Evolutionary conservation across 2,329 filamentous ascomycete genomes (phyloP).

Genomic region (Fusarium devonianum): DNA sequence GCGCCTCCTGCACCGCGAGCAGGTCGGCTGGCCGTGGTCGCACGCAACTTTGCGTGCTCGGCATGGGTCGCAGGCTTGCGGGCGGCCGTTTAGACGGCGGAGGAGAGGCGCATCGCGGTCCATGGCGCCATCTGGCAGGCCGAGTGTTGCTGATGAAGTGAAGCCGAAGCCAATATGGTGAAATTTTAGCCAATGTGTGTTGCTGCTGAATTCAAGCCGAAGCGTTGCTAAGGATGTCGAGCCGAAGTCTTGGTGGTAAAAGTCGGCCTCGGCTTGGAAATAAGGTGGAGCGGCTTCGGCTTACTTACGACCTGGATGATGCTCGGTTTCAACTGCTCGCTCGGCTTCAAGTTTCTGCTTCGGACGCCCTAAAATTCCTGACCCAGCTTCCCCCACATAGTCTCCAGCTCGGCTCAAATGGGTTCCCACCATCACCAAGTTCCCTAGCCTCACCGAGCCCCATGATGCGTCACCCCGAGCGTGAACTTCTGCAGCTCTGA

Average conservation of each 20-base stretch:
- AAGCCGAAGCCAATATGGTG: neutral
- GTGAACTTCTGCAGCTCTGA: constrained; percentile 30
- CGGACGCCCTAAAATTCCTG: constrained; percentile 21
- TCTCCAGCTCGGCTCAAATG: constrained; percentile 5
- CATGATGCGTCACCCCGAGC: constrained; percentile 34
- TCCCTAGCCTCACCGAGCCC: constrained; percentile 3
- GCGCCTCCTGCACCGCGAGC: constrained; percentile 49
- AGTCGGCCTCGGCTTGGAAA: constrained; percentile 21
- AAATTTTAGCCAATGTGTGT: neutral
- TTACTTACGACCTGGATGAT: constrained; percentile 9
- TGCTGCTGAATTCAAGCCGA: constrained; percentile 17
- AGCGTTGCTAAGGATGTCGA: constrained; percentile 13
- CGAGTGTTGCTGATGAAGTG: too few relatives aligned
- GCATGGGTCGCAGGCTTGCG: constrained; percentile 48
- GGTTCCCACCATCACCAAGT: neutral
- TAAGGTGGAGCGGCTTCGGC: too few relatives aligned
- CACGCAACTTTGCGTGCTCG: constrained; percentile 53
- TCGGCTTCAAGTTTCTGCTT: constrained; percentile 26
- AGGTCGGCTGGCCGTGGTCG: constrained; percentile 51
- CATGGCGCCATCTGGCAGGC: constrained; percentile 28
- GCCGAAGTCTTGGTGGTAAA: constrained; percentile 1
- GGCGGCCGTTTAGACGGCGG: constrained; percentile 41
- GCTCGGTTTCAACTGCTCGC: constrained; percentile 1
- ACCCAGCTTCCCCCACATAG: too few relatives aligned
- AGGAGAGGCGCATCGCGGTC: constrained; percentile 25